Conservation (phyloP, 306 rosid genomes). For the Malus sieversii region DNA sequence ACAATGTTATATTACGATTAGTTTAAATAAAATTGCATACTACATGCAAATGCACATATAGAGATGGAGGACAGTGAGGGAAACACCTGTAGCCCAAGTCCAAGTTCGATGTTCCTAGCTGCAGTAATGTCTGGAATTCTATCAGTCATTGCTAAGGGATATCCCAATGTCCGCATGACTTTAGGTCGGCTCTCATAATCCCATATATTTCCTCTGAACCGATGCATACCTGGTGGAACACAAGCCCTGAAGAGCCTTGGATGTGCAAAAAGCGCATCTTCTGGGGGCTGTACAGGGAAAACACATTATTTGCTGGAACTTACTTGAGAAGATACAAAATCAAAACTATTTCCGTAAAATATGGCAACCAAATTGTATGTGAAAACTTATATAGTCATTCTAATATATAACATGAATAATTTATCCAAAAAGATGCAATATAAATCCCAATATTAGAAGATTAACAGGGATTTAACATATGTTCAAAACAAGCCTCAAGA, state of each 20-base stretch:
- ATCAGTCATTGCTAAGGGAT: slow-evolving; percentile 58
- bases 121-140: slow-evolving; percentile 70
- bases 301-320: slow-evolving; percentile 20
- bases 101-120: slow-evolving; percentile 85
- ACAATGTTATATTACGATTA: not conserved
- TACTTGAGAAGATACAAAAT: not conserved
- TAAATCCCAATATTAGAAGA: not conserved
- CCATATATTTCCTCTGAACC: slow-evolving; percentile 93
- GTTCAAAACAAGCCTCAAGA: not conserved
- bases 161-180: slow-evolving; percentile 65
- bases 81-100: slow-evolving; percentile 87
- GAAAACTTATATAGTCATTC: not conserved
- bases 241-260: slow-evolving; percentile 95
- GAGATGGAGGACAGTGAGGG: slow-evolving; percentile 4
- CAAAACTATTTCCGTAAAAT: not conserved
- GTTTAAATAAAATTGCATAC: not conserved
- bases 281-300: slow-evolving; percentile 66
- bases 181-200: slow-evolving; percentile 75
- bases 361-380: not conserved
- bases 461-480: not conserved
- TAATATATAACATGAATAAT: not conserved
- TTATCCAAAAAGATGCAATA: not conserved
- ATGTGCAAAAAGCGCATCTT: slow-evolving; percentile 91
- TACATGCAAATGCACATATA: not conserved
- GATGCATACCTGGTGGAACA: slow-evolving; percentile 95